These are phyloP conservation scores for Yarrowia bubula DNA, from an alignment of 805 yeast genomes.

Conservation along the genomic window DNA sequence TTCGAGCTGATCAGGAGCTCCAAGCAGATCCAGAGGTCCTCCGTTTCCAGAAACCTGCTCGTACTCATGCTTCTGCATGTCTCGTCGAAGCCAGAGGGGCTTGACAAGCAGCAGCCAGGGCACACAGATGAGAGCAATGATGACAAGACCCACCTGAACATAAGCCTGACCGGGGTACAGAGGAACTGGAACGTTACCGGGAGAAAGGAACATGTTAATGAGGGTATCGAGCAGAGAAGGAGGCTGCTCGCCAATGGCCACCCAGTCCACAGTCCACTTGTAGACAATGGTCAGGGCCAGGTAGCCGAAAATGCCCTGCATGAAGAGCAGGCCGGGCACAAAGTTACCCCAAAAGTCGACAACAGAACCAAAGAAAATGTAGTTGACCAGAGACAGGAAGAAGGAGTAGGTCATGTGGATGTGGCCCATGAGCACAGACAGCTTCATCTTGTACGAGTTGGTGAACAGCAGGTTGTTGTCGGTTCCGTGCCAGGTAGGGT, in stretches of 20 bases:
- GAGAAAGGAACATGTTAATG: conserved; percentile 91
- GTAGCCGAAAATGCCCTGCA: conserved; percentile 97
- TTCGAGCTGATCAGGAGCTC: conserved; percentile 24
- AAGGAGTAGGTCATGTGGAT: conserved; percentile 90
- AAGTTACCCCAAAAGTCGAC: conserved; percentile 91
- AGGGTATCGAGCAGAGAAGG: conserved; percentile 94
- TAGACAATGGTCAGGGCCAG: conserved; percentile 79
- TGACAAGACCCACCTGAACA: conserved; percentile 68
- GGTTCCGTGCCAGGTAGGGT: conserved; percentile 95
- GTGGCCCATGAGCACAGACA: conserved; percentile 92
- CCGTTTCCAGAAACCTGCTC: conserved; percentile 46
- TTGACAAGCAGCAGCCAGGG: conserved; percentile 87
- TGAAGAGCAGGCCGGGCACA: conserved; percentile 87
- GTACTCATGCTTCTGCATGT: conserved; percentile 55
- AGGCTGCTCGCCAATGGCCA: conserved; percentile 68
- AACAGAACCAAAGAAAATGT: conserved; percentile 59
- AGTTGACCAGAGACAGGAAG: conserved; percentile 80
- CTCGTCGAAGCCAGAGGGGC: conserved; percentile 67
- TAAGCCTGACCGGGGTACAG: conserved; percentile 75
- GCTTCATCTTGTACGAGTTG: conserved; percentile 96
- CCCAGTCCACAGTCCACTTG: conserved; percentile 96
- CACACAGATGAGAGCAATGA: conserved; percentile 82
- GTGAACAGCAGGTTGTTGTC: conserved; percentile 87
- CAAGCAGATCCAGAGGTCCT: conserved; percentile 30
- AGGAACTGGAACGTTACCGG: conserved; percentile 81